Conservation (phyloP, 164 flowering plant species). For the Euptelea pleiosperma region DNA sequence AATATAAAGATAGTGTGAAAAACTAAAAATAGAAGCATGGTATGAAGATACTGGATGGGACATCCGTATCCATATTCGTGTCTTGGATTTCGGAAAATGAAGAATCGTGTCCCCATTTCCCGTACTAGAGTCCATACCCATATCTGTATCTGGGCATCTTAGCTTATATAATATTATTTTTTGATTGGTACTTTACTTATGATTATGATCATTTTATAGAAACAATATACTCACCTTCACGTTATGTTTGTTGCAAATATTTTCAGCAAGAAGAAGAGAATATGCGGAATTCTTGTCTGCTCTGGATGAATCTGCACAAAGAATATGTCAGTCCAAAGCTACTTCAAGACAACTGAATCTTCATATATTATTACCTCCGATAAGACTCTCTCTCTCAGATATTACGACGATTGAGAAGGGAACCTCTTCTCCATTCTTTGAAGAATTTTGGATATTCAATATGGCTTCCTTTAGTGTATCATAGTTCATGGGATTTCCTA, state of each 20-base stretch:
- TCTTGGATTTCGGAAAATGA: too few relatives aligned
- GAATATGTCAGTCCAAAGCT: conserved; percentile 14
- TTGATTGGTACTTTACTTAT: too few relatives aligned
- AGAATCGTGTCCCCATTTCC: too few relatives aligned
- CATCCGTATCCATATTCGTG: too few relatives aligned
- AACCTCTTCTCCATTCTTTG: conserved; percentile 45
- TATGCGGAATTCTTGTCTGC: conserved; percentile 91
- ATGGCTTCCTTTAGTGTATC: conserved; percentile 66
- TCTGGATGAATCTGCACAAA: conserved; percentile 70
- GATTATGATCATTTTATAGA: background rate
- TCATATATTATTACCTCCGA: conserved; percentile 58
- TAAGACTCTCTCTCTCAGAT: conserved; percentile 78
- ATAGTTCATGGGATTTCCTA: conserved; percentile 88
- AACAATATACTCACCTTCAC: conserved; percentile 52
- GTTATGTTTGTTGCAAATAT: conserved; percentile 66
- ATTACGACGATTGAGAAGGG: conserved; percentile 77
- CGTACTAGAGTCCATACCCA: too few relatives aligned
- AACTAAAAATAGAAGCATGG: too few relatives aligned
- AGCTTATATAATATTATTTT: too few relatives aligned
- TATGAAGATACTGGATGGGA: too few relatives aligned
- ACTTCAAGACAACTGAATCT: conserved; percentile 14
- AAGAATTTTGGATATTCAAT: conserved; percentile 40
- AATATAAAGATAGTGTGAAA: too few relatives aligned
- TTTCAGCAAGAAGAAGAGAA: conserved; percentile 90
- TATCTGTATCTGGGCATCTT: too few relatives aligned